These are phyloP conservation scores for Clavulina sp. DNA, from an alignment of 768 basidiomycete genomes.

Conservation along the genomic window DNA sequence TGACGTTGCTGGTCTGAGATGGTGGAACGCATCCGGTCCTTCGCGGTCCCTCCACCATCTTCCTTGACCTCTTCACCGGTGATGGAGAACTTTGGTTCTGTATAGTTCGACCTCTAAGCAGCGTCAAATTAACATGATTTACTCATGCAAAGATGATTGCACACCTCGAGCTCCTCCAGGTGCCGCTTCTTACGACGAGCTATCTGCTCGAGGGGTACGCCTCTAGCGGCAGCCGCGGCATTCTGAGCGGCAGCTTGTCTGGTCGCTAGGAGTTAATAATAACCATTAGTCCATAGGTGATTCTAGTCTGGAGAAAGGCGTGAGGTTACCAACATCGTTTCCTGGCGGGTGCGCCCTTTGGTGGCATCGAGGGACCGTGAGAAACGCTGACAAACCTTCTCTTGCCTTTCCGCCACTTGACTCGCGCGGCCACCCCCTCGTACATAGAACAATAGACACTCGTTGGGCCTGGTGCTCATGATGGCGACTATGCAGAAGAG, in stretches of 20 bases:
- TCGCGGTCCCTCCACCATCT: conserved; percentile 28
- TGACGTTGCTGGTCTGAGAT: conserved; percentile 77
- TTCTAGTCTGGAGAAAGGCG: too few relatives aligned
- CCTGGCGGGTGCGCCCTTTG: too few relatives aligned
- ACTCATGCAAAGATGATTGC: conserved; percentile 10
- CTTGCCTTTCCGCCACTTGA: too few relatives aligned
- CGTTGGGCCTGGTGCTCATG: too few relatives aligned
- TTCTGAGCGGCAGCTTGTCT: background rate
- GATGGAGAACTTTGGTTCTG: conserved; percentile 31
- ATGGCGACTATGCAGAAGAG: too few relatives aligned
- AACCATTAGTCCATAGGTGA: too few relatives aligned
- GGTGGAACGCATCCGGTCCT: conserved; percentile 57
- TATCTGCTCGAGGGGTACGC: conserved; percentile 34
- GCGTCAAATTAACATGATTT: conserved; percentile 10
- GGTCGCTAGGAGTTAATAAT: too few relatives aligned
- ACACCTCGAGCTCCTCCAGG: conserved; percentile 72
- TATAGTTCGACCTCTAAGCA: conserved; percentile 56
- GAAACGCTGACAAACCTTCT: too few relatives aligned
- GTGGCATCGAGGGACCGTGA: too few relatives aligned
- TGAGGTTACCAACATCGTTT: too few relatives aligned
- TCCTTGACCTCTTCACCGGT: conserved; percentile 22
- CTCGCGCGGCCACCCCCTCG: too few relatives aligned
- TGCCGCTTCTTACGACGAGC: conserved; percentile 60
- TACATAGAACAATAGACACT: too few relatives aligned
- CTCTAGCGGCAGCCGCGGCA: background rate